Base-by-base conservation (phyloP, 768 basidiomycete species). In the Pleurotus salmoneostramineus region DNA sequence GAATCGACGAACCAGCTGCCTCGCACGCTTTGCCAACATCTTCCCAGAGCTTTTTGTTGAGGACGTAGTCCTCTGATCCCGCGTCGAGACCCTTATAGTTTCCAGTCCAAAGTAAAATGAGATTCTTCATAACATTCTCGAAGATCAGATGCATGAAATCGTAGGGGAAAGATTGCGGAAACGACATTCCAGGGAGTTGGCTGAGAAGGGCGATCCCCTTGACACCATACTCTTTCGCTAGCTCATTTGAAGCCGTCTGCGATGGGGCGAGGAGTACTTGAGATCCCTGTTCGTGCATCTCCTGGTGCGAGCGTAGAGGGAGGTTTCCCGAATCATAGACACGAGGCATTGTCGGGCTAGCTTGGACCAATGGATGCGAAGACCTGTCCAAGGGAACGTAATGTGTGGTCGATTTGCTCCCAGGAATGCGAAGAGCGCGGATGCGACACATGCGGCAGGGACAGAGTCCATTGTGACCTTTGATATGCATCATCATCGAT, bases 61-160 rank as follows among this genome's bases (percentile, higher is more conserved):
- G 10, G 10, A 64, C 50, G 35, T 75, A 77, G 12, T 61, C 27
- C 64, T 70, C 35, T 2, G 2, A 35, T 0, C 74, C 71, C 0
- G 54, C 46, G 35, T 77, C 70, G 0, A 77, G 62, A 0, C 63
- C 69, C 58, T 79, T 79, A 67, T 68, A 80, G 11, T 63, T 58
- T 0, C 77, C 75, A 1, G 67, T 74, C 76, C 77, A 77, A 0
- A 78, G 62, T 0, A 62, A 32, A 0, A 79, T 63, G 2, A 81
- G 65, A 50, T 72, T 74, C 4, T 63, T 63, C 5, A 75, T 57
- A 1, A 74, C 57, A 58, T 81, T 81, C 57, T 80, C 77, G 43
- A 67, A 71, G 32, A 81, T 58, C 0, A 75, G 63, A 46, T 83
- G 80, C 74, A 82, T 79, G 59, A 71, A 73, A 51, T 81, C 79